Percentiles rank a stretch among this genome's conserved stretches.
phyloP scores from a whole-genome alignment of 1,139 yeast species.

The Saccharomyces hybrid region DNA sequence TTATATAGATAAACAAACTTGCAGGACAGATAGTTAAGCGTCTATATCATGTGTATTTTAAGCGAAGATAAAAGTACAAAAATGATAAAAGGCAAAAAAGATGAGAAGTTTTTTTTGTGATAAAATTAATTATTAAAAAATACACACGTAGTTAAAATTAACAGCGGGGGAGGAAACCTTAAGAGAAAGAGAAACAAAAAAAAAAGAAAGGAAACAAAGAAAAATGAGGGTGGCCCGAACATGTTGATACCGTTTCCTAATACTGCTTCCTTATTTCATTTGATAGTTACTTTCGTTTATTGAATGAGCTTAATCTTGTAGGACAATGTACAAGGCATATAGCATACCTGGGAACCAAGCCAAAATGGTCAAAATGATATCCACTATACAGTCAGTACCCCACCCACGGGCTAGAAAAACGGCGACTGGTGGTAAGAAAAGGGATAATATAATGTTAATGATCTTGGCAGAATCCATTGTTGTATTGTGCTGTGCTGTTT shows the following conservation, averaged over 20 bases:
- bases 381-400: conserved; percentile 52
- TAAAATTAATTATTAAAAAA: not conserved
- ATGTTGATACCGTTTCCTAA: not conserved
- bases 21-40: not conserved
- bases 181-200: conserved; percentile 6
- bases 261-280: not conserved
- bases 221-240: conserved; percentile 15
- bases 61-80: not conserved
- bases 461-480: conserved; percentile 26
- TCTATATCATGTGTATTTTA: not conserved
- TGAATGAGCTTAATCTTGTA: conserved; percentile 16
- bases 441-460: conserved; percentile 38
- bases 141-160: not conserved
- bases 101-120: not conserved
- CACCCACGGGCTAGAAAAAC: conserved; percentile 69
- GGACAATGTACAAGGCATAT: conserved; percentile 52
- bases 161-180: not conserved
- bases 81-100: not conserved
- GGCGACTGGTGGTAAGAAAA: conserved; percentile 73
- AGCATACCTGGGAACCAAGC: conserved; percentile 76
- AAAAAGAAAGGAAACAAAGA: conserved; percentile 16
- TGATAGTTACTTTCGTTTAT: not conserved
- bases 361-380: conserved; percentile 61
- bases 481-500: not conserved
- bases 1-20: not conserved